Base-by-base conservation (phyloP, 2,329 filamentous ascomycete genomes). In the Blumeriella jaapii region DNA sequence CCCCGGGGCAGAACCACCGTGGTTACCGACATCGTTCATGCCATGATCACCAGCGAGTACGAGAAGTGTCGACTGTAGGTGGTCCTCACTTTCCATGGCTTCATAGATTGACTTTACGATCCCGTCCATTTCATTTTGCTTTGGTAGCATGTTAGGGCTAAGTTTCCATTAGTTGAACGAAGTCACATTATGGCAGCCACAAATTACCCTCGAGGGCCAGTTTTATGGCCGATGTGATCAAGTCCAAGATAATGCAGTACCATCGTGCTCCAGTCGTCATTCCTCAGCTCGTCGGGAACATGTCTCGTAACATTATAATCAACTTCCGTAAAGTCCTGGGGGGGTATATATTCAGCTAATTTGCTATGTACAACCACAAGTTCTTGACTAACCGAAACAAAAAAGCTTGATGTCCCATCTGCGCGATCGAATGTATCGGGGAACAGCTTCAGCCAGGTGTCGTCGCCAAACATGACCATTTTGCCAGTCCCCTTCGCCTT, bases 11-110 rank as follows among this genome's bases (percentile, higher is more conserved):
- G 89, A 95, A 24, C 89, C 91, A 18, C 91, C 91, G 55, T 98
- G 91, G 48, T 96, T 96, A 2, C 91, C 91, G 13, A 84, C 91
- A 50, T 96, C 89, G 49, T 96, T 98, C 91, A 98, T 98, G n/a
- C 91, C 91, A 55, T 98, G 91, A 51, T 98, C 93, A 37, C 91
- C 91, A 38, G 80, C 85, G 5, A 98, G 61, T 3, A 98, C 77
- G 29, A 98, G 69, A 2, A 98, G 62, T 0, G 89, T 86, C 4
- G 82, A 81, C 19, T 72, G 55, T 1, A 95, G 72, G 56, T 94
- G 80, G 1, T 69, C 55, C 37, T 82, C 62, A 3, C 67, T 68
- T 51, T 81, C 69, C 45, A 98, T 81, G 5, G 83, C 80, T 9
- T 68, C 63, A 53, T 84, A 95, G 16, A 98, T 79, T 38, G 73